A percentile compares a stretch with the other conserved stretches of the same genome.
Conservation (phyloP, 257 asterid species). For the Sherardia arvensis region DNA sequence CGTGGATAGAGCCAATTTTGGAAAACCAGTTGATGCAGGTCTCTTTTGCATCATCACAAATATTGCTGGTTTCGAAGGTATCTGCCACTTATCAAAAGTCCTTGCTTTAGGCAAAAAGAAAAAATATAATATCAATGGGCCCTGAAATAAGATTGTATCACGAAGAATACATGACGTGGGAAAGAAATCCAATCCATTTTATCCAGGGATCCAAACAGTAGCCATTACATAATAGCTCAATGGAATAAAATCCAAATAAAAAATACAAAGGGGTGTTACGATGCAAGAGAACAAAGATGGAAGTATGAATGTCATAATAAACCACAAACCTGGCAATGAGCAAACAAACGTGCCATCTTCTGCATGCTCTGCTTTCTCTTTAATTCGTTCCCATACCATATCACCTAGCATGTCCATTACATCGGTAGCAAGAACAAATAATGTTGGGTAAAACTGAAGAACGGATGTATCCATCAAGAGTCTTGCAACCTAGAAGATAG, state of each 20-base stretch:
- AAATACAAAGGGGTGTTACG: background rate
- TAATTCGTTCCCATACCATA: conserved; percentile 74
- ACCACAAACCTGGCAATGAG: conserved; percentile 69
- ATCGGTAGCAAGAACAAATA: conserved; percentile 75
- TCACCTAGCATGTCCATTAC: conserved; percentile 82
- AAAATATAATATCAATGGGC: background rate
- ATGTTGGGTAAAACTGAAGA: conserved; percentile 67
- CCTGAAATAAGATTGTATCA: background rate
- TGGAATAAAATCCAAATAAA: background rate
- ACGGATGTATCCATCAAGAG: conserved; percentile 66
- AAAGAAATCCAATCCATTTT: background rate
- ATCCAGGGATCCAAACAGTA: background rate
- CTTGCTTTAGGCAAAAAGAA: background rate
- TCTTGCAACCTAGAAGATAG: conserved; percentile 57
- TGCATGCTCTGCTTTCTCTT: conserved; percentile 44
- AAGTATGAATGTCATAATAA: conserved; percentile 7
- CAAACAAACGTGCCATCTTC: conserved; percentile 42
- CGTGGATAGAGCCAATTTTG: conserved; percentile 65
- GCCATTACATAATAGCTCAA: background rate
- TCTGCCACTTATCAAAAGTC: conserved; percentile 36
- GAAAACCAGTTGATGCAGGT: conserved; percentile 89
- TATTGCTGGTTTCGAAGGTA: conserved; percentile 40
- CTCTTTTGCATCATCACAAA: conserved; percentile 74
- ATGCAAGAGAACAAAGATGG: conserved; percentile 1
- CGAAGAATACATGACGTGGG: background rate